A percentile compares a stretch with the other conserved stretches of the same genome.
Conservation (phyloP, 352 stramenopile species). For the Pythium aphanidermatum region DNA sequence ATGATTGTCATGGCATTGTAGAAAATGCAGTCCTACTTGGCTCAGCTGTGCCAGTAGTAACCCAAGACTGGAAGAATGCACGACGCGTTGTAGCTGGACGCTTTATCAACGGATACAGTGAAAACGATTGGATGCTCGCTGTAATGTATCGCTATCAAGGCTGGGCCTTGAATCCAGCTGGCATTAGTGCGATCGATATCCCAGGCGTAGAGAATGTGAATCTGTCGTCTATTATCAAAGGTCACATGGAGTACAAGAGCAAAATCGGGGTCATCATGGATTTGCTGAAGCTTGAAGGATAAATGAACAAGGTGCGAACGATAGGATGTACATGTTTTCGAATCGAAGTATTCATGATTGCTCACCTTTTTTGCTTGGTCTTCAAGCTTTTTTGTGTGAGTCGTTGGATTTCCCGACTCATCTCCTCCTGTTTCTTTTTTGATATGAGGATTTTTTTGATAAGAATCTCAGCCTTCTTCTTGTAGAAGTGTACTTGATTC, state of each 20-base stretch:
- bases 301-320: conserved; percentile 17
- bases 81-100: conserved; percentile 73
- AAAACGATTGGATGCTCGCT: conserved; percentile 88
- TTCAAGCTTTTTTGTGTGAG: conserved; percentile 53
- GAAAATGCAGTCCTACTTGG: conserved; percentile 88
- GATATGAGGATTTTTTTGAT: conserved; percentile 63
- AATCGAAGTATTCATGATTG: neutral
- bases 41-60: conserved; percentile 50
- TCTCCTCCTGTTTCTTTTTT: conserved; percentile 57
- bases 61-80: conserved; percentile 63
- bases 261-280: conserved; percentile 84
- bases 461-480: conserved; percentile 46
- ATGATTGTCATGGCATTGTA: conserved; percentile 69
- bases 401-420: conserved; percentile 56
- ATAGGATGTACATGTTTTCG: too few relatives aligned
- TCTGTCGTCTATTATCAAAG: conserved; percentile 69
- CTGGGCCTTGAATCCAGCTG: conserved; percentile 72
- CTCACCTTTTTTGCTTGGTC: conserved; percentile 20
- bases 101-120: conserved; percentile 88
- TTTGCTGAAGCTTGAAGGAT: conserved; percentile 55
- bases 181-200: conserved; percentile 60
- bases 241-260: conserved; percentile 86
- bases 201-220: conserved; percentile 78
- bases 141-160: conserved; percentile 89
- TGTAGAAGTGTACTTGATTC: conserved; percentile 63